Evolutionary conservation across 306 rosid species (phyloP), one percentile per base, ranked within the genome.

Genomic region (Hippophae gyantsensis): DNA sequence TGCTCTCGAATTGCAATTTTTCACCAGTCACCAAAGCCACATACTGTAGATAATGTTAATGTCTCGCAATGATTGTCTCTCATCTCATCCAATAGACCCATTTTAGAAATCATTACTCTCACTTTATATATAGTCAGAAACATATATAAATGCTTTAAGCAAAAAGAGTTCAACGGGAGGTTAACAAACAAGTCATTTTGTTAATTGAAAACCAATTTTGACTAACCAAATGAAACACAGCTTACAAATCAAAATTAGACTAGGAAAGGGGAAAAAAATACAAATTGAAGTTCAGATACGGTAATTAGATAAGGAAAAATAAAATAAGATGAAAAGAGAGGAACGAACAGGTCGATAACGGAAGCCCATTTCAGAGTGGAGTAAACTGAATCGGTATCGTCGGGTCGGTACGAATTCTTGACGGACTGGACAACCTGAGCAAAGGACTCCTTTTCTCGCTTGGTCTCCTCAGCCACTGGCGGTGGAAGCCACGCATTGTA

Each of bases 401-500:
- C 85, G 7, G 60, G 63, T 18, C 60, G 72, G 74, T 69, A 88
- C 9, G 85, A 82, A 8, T 51, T 68, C 67, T 70, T 82, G 69
- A 84, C 79, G 43, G 79, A 42, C 73, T 64, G 48, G 74, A 92
- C 62, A 66, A 88, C 72, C 43, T 89, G 84, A 2, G 88, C 63
- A 74, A 88, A 92, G 38, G 99, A 89, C 9, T 92, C 90, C 47
- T 62, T 54, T 81, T 92, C 99, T 26, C 61, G 77, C 62, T 61
- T 65, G 59, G 97, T 74, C 46, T 76, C 82, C 7, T 79, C 72
- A 8, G 90, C 96, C 61, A 92, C 94, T 8, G 99, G 99, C 54
- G 95, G 89, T 5, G 99, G 99, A 18, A 92, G 87, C 96, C 96
- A 92, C 60, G 90, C 99, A 85, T 92, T 92, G 80, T 88, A 84